Evolutionary conservation across 2,329 filamentous ascomycete species (phyloP).

Genomic region (Exophiala bonariae): DNA sequence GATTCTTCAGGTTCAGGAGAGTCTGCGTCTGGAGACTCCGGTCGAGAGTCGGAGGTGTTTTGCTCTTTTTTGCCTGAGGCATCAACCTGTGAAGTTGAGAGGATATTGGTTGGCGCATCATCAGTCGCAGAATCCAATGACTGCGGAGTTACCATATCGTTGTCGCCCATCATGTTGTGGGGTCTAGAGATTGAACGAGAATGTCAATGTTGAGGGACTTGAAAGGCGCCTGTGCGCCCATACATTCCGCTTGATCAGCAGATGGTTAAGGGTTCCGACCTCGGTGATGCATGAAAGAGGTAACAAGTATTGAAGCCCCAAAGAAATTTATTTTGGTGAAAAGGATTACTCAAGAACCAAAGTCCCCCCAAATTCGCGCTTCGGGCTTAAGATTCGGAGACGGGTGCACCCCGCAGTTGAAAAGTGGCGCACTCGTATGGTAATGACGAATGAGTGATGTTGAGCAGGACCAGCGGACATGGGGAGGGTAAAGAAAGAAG

Average conservation of each 20-base stretch:
- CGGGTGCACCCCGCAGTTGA: too few relatives aligned
- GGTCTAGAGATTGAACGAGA: background rate
- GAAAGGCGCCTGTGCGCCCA: conserved; percentile 9
- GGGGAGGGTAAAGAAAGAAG: too few relatives aligned
- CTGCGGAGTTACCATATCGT: conserved; percentile 12
- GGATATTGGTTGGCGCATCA: conserved; percentile 9
- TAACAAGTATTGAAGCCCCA: background rate
- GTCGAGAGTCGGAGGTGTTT: conserved; percentile 12
- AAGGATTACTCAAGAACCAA: background rate
- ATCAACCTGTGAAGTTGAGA: background rate
- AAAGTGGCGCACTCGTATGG: too few relatives aligned
- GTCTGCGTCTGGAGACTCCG: conserved; percentile 17
- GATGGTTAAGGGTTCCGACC: background rate
- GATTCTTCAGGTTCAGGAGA: conserved; percentile 16
- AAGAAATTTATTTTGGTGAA: background rate
- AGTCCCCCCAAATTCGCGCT: too few relatives aligned
- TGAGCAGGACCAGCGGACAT: too few relatives aligned
- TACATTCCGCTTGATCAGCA: conserved; percentile 2
- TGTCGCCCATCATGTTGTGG: conserved; percentile 13
- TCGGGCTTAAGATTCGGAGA: too few relatives aligned
- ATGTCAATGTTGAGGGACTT: conserved; percentile 2
- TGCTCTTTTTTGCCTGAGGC: conserved; percentile 8
- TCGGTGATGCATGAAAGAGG: conserved; percentile 19
- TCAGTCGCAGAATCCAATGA: conserved; percentile 14
- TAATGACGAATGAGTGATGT: too few relatives aligned